Evolutionary conservation across 768 basidiomycete genomes (phyloP), one percentile per base, ranked within the genome.

Genomic region (Rhizopogon roseolus): DNA sequence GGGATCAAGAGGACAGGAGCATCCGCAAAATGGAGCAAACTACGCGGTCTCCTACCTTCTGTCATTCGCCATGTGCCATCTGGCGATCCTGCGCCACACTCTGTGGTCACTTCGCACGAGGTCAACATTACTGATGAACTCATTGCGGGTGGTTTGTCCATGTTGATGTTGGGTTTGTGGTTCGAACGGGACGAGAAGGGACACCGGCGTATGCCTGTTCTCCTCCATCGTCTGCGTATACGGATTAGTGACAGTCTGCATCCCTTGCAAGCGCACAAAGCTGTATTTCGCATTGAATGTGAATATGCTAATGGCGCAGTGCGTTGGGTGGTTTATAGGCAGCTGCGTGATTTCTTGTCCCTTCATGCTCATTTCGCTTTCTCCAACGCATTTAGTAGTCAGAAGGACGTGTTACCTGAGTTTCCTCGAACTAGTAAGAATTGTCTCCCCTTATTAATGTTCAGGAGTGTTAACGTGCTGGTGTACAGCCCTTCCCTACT

Each of bases 311-410:
- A 96, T 59, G 93, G 93, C 19, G 86, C 87, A 11, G 84, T 80
- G 64, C 76, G 93, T 67, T 99, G 97, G 96, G 95, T 97, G 28
- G 79, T 93, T n/a, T 93, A 93, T 69, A 86, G 96, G 50, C 87
- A 95, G 70, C 77, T 97, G 51, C 85, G 91, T 57, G 96, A 98
- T 67, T 97, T 99, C 64, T 52, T 96, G 43, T 88, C 88, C 25
- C 71, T 99, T 22, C 95, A 98, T 67, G 80, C 87, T 0, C 94
- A 98, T 66, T 97, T 96, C 66, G 76, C 86, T 1, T 73, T 97
- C 17, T 87, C 92, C 8, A 95, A 93, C 60, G 84, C 85, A 5
- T 86, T 90, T 54, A 82, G 85, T 51, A 81, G 80, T 29, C 82
- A 85, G 53, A 79, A 86, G 45, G 83, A 85, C 40, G 81, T 86